Evolutionary conservation across 164 flowering plant species (phyloP), one percentile per base, ranked within the genome.

Genomic region (Piper betle): DNA sequence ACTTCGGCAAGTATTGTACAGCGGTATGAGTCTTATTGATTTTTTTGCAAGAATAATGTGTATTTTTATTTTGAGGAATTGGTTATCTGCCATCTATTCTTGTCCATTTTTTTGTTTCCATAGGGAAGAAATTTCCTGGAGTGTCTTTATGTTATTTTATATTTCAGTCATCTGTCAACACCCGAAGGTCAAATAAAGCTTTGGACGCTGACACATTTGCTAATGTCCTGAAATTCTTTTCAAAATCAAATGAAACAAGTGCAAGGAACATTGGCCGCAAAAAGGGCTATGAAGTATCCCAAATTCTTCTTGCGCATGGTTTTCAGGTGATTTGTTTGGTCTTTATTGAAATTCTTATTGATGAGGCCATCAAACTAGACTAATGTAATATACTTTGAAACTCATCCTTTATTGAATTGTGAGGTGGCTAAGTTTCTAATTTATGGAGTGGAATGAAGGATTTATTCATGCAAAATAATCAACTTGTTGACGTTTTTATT

Each of bases 271-370:
- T 82, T 54, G 58, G 77, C 6, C 86, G 75, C 59, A 91, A 83
- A 68, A 74, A 85, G 16, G 65, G 79, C 56, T n/a, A 65, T 12
- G 91, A 80, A 39, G 76, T 70, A 16, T 64, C 76, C 64, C 93
- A 86, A 62, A 48, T 83, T 64, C 89, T 91, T 39, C 56, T 87
- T 39, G 87, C 85, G 53, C 87, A 86, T 77, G 91, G 79, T 64
- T 84, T 91, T 76, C 84, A 83, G 88, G 96, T 89, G 66, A 74
- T 59, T 59, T 52, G 7, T 64, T 60, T 41, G 33, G 61, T 56
- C 50, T 25, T 46, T 4, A 53, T 1, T 61, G 13, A 43, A 8
- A 19, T 16, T 8, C 48, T 37, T 72, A 39, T 37, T 6, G 11
- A 42, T 6, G 6, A 6, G 11, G 11, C 50, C 12, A 10, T 46